phyloP scores from a whole-genome alignment of 2,329 filamentous ascomycete species.

The Myriosclerotinia curreyana region DNA sequence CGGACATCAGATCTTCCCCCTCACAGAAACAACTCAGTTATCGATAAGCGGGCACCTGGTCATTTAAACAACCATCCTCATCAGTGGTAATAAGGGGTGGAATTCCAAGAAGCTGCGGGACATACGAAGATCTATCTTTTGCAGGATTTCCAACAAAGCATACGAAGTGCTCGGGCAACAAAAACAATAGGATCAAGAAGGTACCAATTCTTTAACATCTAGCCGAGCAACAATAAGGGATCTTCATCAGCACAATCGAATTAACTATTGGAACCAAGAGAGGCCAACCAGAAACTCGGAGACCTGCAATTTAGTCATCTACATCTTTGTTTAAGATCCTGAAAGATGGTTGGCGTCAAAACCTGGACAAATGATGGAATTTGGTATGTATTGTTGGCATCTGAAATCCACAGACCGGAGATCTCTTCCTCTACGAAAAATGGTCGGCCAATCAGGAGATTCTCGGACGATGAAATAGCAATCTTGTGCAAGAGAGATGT shows the following conservation, averaged over 20 bases:
- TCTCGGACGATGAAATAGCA: background rate
- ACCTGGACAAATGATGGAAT: conserved; percentile 9
- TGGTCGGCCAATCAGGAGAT: background rate
- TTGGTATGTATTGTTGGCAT: background rate
- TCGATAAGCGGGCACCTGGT: background rate
- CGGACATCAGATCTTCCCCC: background rate
- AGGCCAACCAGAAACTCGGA: background rate
- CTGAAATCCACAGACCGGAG: background rate
- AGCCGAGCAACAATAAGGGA: background rate
- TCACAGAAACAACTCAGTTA: background rate
- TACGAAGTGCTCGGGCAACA: background rate
- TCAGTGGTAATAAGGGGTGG: background rate
- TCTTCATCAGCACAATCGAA: background rate
- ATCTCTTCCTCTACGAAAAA: background rate
- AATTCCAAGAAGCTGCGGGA: background rate
- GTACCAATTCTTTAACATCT: background rate
- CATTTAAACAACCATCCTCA: no score
- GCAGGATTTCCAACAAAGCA: background rate
- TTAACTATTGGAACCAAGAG: background rate
- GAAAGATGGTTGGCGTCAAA: conserved; percentile 5
- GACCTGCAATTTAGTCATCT: background rate
- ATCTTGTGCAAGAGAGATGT: background rate
- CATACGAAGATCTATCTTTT: background rate
- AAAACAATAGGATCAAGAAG: background rate
- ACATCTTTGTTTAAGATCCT: no score